These are phyloP conservation scores for Colletotrichum sp. DNA, from an alignment of 2,329 filamentous ascomycete species.

Conservation along the genomic window DNA sequence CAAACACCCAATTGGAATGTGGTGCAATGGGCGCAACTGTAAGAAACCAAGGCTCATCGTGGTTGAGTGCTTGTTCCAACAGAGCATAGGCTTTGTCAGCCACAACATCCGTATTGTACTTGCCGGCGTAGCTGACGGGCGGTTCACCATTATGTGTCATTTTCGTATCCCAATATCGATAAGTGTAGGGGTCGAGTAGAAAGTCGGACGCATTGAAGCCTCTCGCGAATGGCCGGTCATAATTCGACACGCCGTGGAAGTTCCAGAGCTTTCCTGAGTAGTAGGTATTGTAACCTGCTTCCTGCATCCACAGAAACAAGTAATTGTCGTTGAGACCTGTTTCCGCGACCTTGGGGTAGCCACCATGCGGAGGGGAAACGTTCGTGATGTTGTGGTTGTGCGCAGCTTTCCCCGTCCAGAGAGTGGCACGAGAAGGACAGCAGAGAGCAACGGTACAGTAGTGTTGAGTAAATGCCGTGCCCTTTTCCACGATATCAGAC, in stretches of 20 bases:
- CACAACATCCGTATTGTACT: slow-evolving; percentile 59
- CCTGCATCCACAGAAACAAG: slow-evolving; percentile 55
- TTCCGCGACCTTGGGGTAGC: slow-evolving; percentile 54
- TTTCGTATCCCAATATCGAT: slow-evolving; percentile 69
- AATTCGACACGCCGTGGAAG: slow-evolving; percentile 50
- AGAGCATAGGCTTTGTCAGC: slow-evolving; percentile 55
- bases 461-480: slow-evolving; percentile 29
- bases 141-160: slow-evolving; percentile 20
- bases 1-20: slow-evolving; percentile 21
- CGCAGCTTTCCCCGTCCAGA: slow-evolving; percentile 27
- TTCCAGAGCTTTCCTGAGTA: slow-evolving; percentile 61
- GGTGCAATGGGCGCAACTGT: slow-evolving; percentile 45
- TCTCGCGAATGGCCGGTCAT: slow-evolving; percentile 51
- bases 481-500: slow-evolving; percentile 15
- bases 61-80: slow-evolving; percentile 53
- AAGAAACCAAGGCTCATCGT: slow-evolving; percentile 57
- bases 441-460: slow-evolving; percentile 31
- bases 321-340: slow-evolving; percentile 54
- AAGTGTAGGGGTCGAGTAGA: slow-evolving; percentile 70
- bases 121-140: slow-evolving; percentile 55
- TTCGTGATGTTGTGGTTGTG: slow-evolving; percentile 32
- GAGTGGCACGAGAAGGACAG: slow-evolving; percentile 28
- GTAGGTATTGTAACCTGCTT: slow-evolving; percentile 55
- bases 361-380: slow-evolving; percentile 15
- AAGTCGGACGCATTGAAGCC: slow-evolving; percentile 63